Evolutionary conservation across 208 protist genomes (phyloP).

Genomic region (Phytomonas serpens): DNA sequence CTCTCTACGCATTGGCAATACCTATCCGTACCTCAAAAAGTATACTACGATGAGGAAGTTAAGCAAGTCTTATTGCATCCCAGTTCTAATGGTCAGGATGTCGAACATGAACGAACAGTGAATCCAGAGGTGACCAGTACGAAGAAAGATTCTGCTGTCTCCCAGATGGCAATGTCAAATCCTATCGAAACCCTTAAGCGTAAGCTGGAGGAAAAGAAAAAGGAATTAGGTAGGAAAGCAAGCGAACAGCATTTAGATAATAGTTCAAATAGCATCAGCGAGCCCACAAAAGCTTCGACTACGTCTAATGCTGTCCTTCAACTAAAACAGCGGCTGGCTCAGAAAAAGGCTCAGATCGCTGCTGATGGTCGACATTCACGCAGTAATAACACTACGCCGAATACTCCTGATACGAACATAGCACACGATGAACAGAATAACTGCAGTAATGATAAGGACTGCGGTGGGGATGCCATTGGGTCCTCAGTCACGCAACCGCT

Average conservation of each 20-base stretch:
- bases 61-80: constrained; percentile 25
- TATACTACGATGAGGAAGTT: constrained; percentile 75
- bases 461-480: background rate
- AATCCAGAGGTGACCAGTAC: background rate
- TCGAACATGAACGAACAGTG: background rate
- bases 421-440: background rate
- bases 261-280: background rate
- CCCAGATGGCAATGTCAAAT: background rate
- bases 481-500: background rate
- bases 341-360: constrained; percentile 15
- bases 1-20: constrained; percentile 61
- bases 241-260: background rate
- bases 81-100: background rate
- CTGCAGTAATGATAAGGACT: background rate
- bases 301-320: background rate
- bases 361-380: background rate
- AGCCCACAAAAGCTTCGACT: background rate
- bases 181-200: background rate
- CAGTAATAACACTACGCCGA: background rate
- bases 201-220: constrained; percentile 5
- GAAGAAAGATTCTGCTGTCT: background rate
- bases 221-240: background rate
- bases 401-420: background rate
- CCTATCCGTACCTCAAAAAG: constrained; percentile 55
- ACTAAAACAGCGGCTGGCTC: constrained; percentile 15